These are phyloP conservation scores for Oldenlandia corymbosa DNA, from an alignment of 257 asterid species.

Conservation along the genomic window DNA sequence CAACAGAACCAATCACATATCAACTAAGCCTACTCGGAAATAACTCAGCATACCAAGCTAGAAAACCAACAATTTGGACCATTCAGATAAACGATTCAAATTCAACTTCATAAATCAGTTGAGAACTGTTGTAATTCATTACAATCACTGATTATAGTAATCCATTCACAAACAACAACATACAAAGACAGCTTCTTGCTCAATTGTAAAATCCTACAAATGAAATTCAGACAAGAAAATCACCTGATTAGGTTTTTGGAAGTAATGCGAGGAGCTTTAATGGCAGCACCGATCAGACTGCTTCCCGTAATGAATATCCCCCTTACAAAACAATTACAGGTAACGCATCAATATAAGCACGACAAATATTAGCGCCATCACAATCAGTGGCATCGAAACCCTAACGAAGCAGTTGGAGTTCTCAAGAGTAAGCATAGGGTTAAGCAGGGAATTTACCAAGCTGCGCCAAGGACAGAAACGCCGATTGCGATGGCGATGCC, in stretches of 20 bases:
- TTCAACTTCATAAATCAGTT: too few relatives aligned
- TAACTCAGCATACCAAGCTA: neutral
- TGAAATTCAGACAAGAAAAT: neutral
- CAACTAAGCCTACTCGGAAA: too few relatives aligned
- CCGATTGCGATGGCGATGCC: constrained; percentile 94
- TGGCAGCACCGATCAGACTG: constrained; percentile 51
- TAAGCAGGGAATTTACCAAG: constrained; percentile 50
- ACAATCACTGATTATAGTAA: neutral
- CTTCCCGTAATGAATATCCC: constrained; percentile 53
- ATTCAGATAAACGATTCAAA: neutral
- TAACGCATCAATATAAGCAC: neutral
- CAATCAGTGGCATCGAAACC: neutral
- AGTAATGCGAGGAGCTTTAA: constrained; percentile 51
- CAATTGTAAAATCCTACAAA: neutral
- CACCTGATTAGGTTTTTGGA: constrained; percentile 49
- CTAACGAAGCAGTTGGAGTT: neutral
- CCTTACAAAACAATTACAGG: constrained; percentile 17
- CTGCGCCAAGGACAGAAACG: constrained; percentile 98
- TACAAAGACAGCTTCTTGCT: neutral
- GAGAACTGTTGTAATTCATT: too few relatives aligned
- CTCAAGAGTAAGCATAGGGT: neutral
- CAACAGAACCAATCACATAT: neutral
- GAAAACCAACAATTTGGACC: neutral
- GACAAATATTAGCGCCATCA: neutral
- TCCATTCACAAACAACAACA: neutral